Conservation (phyloP, 345 rosid genomes). For the Citrus glauca region DNA sequence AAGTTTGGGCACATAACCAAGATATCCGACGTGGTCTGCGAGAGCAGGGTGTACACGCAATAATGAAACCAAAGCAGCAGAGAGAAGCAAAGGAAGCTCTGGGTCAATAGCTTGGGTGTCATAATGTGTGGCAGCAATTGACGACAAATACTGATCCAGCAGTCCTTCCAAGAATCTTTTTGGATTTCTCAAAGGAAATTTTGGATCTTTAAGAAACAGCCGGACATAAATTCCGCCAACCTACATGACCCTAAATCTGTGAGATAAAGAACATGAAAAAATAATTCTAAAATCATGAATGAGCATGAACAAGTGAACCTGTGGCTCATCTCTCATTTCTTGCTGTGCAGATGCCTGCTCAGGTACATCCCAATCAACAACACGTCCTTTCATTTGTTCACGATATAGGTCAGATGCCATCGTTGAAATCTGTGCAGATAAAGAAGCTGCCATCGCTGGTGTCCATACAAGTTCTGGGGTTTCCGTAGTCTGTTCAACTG, state of each 20-base stretch:
- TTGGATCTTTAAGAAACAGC: conserved; percentile 93
- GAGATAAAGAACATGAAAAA: conserved; percentile 7
- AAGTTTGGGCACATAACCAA: conserved; percentile 97
- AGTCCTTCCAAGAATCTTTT: conserved; percentile 97
- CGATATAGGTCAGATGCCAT: conserved; percentile 91
- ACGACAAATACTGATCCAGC: conserved; percentile 87
- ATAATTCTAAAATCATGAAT: neutral
- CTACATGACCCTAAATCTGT: conserved; percentile 39
- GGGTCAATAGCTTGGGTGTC: conserved; percentile 74
- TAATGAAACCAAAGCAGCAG: conserved; percentile 97
- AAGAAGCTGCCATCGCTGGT: conserved; percentile 97
- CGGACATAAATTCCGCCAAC: conserved; percentile 96
- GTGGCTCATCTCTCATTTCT: conserved; percentile 90
- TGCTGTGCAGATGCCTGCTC: conserved; percentile 93
- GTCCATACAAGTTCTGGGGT: conserved; percentile 99
- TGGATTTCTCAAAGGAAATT: conserved; percentile 95
- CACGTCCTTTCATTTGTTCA: conserved; percentile 91
- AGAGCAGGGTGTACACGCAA: conserved; percentile 98
- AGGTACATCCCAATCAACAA: conserved; percentile 95
- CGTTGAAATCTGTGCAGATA: conserved; percentile 91
- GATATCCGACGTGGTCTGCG: conserved; percentile 96
- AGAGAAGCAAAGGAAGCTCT: conserved; percentile 92
- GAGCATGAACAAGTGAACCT: conserved; percentile 40
- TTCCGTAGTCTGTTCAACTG: conserved; percentile 89
- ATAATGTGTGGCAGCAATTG: conserved; percentile 91